Percentiles rank a stretch among this genome's conserved stretches.
phyloP scores from a whole-genome alignment of 192 early-diverging fungal genomes.

The Coemansia sp. region DNA sequence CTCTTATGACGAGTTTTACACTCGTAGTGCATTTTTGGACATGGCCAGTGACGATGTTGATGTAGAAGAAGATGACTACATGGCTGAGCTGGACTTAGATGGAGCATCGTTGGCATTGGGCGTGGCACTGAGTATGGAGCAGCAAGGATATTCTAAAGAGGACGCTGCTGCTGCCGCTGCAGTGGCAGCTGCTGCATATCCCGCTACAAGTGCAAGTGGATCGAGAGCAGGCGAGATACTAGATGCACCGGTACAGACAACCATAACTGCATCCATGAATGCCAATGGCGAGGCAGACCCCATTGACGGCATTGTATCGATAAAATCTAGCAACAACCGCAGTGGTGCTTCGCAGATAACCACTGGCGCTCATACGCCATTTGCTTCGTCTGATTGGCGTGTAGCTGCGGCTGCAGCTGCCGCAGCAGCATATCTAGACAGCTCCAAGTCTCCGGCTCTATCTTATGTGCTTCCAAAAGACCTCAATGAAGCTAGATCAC shows the following conservation, averaged over 20 bases:
- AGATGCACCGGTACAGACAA: constrained; percentile 22
- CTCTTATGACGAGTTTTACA: constrained; percentile 48
- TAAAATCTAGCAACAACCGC: constrained; percentile 30
- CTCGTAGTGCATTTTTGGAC: constrained; percentile 36
- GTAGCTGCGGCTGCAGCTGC: constrained; percentile 35
- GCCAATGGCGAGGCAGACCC: constrained; percentile 52
- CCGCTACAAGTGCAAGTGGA: constrained; percentile 1
- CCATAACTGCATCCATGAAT: constrained; percentile 51
- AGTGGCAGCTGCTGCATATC: constrained; percentile 40
- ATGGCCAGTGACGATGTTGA: constrained; percentile 18
- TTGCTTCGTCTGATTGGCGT: constrained; percentile 26
- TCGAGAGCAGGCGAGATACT: background rate
- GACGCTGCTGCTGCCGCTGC: constrained; percentile 38
- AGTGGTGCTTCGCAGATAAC: constrained; percentile 24
- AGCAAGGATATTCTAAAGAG: constrained; percentile 53
- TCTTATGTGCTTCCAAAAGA: constrained; percentile 45
- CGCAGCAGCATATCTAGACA: constrained; percentile 34
- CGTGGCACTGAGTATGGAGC: constrained; percentile 54
- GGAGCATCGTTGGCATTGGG: constrained; percentile 50
- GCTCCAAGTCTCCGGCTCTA: constrained; percentile 10
- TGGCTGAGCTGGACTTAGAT: constrained; percentile 37
- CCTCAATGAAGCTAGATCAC: constrained; percentile 40
- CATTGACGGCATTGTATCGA: constrained; percentile 52
- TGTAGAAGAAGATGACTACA: constrained; percentile 7
- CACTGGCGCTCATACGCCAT: constrained; percentile 44